phyloP scores from a whole-genome alignment of 306 rosid genomes.

The Adenanthera pavonina region DNA sequence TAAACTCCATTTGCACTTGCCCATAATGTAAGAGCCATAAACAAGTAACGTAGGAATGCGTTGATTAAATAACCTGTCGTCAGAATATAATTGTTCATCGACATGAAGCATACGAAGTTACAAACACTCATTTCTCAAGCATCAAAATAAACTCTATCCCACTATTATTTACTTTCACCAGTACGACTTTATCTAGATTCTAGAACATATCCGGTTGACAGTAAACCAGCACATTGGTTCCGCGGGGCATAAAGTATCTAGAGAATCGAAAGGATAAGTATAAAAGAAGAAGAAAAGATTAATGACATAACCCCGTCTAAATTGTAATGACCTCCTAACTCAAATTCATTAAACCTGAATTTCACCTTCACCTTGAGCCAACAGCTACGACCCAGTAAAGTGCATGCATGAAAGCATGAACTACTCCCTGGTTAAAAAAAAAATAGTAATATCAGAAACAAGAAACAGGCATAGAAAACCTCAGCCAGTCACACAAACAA shows the following conservation, averaged over 20 bases:
- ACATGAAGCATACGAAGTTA: background rate
- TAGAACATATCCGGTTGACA: conserved; percentile 14
- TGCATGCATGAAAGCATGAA: conserved; percentile 6
- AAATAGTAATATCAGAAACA: background rate
- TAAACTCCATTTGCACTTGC: conserved; percentile 16
- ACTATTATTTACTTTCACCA: conserved; percentile 35
- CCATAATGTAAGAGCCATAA: conserved; percentile 24
- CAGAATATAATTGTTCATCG: conserved; percentile 14
- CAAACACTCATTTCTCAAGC: conserved; percentile 25
- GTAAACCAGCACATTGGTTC: conserved; percentile 10
- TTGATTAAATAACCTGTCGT: conserved; percentile 21
- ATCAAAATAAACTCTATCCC: conserved; percentile 26
- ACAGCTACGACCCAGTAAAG: conserved; percentile 36
- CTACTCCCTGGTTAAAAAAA: conserved; percentile 47
- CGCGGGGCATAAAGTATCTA: background rate
- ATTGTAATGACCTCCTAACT: conserved; percentile 12
- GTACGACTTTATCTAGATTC: conserved; percentile 25
- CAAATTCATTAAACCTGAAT: conserved; percentile 30
- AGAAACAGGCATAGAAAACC: background rate
- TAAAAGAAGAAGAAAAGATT: conserved; percentile 13
- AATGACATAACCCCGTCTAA: conserved; percentile 19
- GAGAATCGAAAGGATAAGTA: background rate
- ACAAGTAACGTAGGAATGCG: background rate
- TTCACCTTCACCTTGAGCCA: conserved; percentile 39
- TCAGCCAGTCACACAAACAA: background rate